These are phyloP conservation scores for Haplographium delicatum DNA, from an alignment of 495 filamentous ascomycete genomes.

Conservation along the genomic window DNA sequence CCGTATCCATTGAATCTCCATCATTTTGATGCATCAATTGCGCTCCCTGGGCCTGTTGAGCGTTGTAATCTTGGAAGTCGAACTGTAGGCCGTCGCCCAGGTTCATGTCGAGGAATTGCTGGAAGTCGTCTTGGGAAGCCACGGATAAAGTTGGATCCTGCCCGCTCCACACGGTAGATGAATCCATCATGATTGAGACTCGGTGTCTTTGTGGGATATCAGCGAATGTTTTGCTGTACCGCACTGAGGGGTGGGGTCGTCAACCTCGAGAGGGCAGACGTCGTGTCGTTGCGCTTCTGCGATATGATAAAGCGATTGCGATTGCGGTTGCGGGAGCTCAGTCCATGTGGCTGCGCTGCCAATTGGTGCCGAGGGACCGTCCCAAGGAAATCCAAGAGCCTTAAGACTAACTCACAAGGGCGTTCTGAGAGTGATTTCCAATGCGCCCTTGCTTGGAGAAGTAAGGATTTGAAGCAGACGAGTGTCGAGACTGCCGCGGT, in stretches of 20 bases:
- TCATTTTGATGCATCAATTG: constrained; percentile 32
- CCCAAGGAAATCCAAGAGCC: too few species aligned
- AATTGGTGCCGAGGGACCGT: too few species aligned
- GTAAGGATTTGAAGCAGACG: too few species aligned
- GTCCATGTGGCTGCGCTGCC: constrained; percentile 7
- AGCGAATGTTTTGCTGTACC: constrained; percentile 1
- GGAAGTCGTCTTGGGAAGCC: constrained; percentile 45
- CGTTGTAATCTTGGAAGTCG: constrained; percentile 38
- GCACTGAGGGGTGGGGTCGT: constrained; percentile 2
- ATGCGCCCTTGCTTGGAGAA: too few species aligned
- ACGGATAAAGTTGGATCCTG: constrained; percentile 39
- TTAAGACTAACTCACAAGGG: too few species aligned
- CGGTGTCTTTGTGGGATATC: background rate
- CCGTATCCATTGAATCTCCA: constrained; percentile 35
- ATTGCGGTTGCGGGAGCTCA: constrained; percentile 2
- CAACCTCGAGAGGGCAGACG: background rate
- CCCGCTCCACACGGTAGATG: constrained; percentile 41
- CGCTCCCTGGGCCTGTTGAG: constrained; percentile 18
- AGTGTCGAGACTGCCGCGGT: too few species aligned
- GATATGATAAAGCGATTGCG: too few species aligned
- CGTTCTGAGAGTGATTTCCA: too few species aligned
- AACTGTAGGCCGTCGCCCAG: constrained; percentile 42
- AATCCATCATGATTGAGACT: constrained; percentile 26
- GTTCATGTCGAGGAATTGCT: constrained; percentile 50
- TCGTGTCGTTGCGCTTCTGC: background rate